Conservation (phyloP, 306 rosid species). For the Arachis stenosperma region DNA sequence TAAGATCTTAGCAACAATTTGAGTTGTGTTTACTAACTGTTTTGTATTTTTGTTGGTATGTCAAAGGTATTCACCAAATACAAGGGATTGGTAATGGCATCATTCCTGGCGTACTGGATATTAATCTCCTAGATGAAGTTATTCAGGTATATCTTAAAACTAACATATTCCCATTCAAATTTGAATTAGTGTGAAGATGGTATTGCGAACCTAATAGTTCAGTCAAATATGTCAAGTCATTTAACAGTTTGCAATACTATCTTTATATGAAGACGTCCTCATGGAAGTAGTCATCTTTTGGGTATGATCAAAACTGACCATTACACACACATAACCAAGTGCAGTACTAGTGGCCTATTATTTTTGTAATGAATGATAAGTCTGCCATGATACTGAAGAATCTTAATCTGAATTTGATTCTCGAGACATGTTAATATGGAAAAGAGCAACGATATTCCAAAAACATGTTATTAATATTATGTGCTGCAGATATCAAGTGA, state of each 20-base stretch:
- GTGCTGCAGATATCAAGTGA: constrained; percentile 57
- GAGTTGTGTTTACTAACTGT: background rate
- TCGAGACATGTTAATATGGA: background rate
- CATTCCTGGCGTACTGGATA: constrained; percentile 62
- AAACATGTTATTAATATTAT: too few species aligned
- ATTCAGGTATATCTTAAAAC: constrained; percentile 45
- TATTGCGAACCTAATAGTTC: too few species aligned
- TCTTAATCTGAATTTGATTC: background rate
- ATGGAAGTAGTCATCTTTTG: too few species aligned
- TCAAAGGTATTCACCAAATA: constrained; percentile 68
- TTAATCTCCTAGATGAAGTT: constrained; percentile 64
- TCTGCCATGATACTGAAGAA: constrained; percentile 7
- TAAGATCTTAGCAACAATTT: background rate
- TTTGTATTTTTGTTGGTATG: constrained; percentile 3
- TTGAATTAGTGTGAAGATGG: too few species aligned
- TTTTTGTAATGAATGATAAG: background rate
- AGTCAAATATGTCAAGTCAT: too few species aligned
- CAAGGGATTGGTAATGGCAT: constrained; percentile 79
- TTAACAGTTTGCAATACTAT: too few species aligned
- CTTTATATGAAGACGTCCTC: too few species aligned
- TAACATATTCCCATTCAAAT: too few species aligned
- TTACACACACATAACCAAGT: too few species aligned
- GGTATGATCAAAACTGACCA: too few species aligned
- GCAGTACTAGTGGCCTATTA: background rate
- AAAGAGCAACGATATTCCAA: background rate